These are phyloP conservation scores for Debaryomyces maramus DNA, from an alignment of 805 yeast species.

Conservation along the genomic window DNA sequence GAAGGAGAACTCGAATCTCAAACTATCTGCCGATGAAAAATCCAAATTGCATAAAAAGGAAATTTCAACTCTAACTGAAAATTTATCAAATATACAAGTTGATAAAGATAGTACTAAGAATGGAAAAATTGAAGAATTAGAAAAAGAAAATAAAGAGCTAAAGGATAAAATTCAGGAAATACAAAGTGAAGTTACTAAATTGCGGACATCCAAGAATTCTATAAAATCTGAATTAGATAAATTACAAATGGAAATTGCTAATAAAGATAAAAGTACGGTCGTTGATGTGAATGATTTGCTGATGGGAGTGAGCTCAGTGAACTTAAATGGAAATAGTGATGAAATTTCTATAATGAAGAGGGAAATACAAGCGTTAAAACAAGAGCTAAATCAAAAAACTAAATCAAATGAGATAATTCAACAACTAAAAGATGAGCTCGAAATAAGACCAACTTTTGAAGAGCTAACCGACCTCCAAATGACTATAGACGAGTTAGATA, in stretches of 20 bases:
- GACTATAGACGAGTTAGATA: constrained; percentile 43
- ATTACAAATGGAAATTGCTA: background rate
- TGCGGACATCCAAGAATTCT: background rate
- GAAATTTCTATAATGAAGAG: background rate
- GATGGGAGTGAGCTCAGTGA: background rate
- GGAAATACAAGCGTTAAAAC: background rate
- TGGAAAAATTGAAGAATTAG: background rate
- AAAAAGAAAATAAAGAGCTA: constrained; percentile 1
- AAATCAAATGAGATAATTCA: constrained; percentile 18
- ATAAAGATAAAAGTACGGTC: background rate
- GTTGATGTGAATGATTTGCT: background rate
- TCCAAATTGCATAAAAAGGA: constrained; percentile 3
- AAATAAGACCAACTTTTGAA: constrained; percentile 40
- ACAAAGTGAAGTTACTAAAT: background rate
- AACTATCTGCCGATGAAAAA: constrained; percentile 14
- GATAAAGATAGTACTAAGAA: constrained; percentile 6
- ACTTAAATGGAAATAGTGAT: background rate
- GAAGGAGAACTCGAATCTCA: constrained; percentile 13
- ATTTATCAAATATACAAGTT: background rate
- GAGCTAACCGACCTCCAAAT: constrained; percentile 45
- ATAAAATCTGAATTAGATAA: constrained; percentile 1
- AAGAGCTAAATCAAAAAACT: background rate
- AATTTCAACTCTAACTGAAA: background rate
- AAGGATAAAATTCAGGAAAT: background rate
- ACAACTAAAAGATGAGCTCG: constrained; percentile 31